Evolutionary conservation across 805 yeast genomes (phyloP).

Genomic region (Cyberlindnera veronae): DNA sequence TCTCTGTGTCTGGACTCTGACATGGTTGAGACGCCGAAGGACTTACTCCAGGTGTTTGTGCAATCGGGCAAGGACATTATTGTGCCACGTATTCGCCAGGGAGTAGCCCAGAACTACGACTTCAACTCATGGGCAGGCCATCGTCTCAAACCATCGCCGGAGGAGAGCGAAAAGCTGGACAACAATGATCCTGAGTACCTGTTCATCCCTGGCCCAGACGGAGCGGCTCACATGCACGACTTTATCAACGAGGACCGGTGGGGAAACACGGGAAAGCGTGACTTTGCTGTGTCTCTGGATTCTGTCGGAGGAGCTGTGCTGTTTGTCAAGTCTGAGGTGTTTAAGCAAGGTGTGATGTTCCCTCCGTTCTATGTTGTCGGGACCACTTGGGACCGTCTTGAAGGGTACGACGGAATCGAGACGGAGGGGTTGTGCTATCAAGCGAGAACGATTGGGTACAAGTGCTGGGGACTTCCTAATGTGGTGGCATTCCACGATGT

Average conservation of each 20-base stretch:
- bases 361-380: conserved; percentile 46
- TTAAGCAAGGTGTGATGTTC: conserved; percentile 43
- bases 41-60: conserved; percentile 26
- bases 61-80: conserved; percentile 28
- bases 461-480: conserved; percentile 50
- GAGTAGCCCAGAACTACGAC: conserved; percentile 31
- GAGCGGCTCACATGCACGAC: conserved; percentile 23
- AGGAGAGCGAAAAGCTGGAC: conserved; percentile 16
- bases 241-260: conserved; percentile 9
- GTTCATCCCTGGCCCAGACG: conserved; percentile 27
- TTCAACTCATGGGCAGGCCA: conserved; percentile 35
- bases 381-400: conserved; percentile 39
- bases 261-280: conserved; percentile 9
- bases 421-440: conserved; percentile 51
- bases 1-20: conserved; percentile 33
- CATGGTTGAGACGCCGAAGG: conserved; percentile 24
- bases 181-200: conserved; percentile 20
- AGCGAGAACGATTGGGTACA: conserved; percentile 42
- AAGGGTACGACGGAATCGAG: conserved; percentile 53
- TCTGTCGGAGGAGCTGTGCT: conserved; percentile 53
- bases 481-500: conserved; percentile 37
- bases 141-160: conserved; percentile 27
- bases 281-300: conserved; percentile 32
- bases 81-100: conserved; percentile 30
- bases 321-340: conserved; percentile 40